Percentiles rank a stretch among this genome's conserved stretches.
Evolutionary conservation across 768 basidiomycete species (phyloP).

Genomic region (Boletales sp.): DNA sequence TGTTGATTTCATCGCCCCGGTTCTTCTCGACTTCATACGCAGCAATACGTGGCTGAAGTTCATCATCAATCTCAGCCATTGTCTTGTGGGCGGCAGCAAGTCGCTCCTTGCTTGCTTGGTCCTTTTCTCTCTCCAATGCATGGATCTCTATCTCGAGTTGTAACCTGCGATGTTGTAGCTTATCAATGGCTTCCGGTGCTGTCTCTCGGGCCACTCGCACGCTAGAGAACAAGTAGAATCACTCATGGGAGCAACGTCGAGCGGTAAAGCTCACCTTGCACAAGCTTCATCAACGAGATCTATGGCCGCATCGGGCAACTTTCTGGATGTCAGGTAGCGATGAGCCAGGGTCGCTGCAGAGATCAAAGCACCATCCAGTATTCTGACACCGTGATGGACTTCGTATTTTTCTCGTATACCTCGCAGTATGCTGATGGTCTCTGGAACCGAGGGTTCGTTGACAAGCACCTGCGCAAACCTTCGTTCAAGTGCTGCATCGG

Average conservation of each 20-base stretch:
- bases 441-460: constrained; percentile 85
- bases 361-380: constrained; percentile 85
- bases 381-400: constrained; percentile 87
- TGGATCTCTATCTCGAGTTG: constrained; percentile 95
- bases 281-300: constrained; percentile 92
- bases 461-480: constrained; percentile 92
- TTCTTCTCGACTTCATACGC: constrained; percentile 86
- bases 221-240: constrained; percentile 34
- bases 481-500: constrained; percentile 86
- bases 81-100: constrained; percentile 69
- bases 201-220: constrained; percentile 93
- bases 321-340: constrained; percentile 82
- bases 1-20: constrained; percentile 75
- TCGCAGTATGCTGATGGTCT: constrained; percentile 90
- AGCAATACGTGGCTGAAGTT: constrained; percentile 76
- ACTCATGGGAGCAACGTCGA: not conserved
- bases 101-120: constrained; percentile 81
- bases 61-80: constrained; percentile 80
- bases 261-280: constrained; percentile 54
- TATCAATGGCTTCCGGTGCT: constrained; percentile 89
- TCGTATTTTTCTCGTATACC: constrained; percentile 94
- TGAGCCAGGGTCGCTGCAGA: constrained; percentile 88
- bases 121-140: constrained; percentile 90
- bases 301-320: constrained; percentile 83
- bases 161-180: constrained; percentile 81